These are phyloP conservation scores for Odontarrhena argentea DNA, from an alignment of 345 rosid species.

Conservation along the genomic window DNA sequence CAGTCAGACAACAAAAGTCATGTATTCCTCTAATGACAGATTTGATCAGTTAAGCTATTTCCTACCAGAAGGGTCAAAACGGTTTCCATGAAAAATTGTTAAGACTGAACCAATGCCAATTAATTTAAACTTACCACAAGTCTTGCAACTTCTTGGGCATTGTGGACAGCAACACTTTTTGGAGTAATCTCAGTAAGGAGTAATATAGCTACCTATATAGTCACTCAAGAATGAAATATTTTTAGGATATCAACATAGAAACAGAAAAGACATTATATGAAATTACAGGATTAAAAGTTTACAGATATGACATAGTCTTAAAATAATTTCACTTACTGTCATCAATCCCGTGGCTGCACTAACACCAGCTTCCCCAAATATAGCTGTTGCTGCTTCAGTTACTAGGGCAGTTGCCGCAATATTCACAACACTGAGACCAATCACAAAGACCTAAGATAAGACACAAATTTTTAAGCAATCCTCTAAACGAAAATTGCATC, in stretches of 20 bases:
- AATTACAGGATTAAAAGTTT: constrained; percentile 9
- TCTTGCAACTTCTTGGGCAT: constrained; percentile 93
- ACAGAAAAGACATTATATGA: not conserved
- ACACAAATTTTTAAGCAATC: constrained; percentile 36
- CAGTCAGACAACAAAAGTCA: constrained; percentile 46
- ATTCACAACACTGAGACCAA: constrained; percentile 73
- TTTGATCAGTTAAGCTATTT: constrained; percentile 17
- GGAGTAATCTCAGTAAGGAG: constrained; percentile 99
- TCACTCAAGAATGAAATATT: constrained; percentile 21
- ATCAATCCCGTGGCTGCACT: constrained; percentile 98
- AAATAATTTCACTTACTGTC: constrained; percentile 66
- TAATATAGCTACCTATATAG: constrained; percentile 78
- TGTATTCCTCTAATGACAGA: constrained; percentile 23
- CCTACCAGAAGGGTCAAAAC: constrained; percentile 11
- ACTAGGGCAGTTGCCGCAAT: constrained; percentile 99
- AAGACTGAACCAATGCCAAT: constrained; percentile 13
- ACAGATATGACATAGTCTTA: not conserved
- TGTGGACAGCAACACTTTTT: constrained; percentile 95
- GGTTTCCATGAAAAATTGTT: constrained; percentile 9
- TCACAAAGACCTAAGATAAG: constrained; percentile 47
- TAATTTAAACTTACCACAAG: constrained; percentile 70
- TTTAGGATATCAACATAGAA: constrained; percentile 9
- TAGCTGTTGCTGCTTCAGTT: constrained; percentile 96
- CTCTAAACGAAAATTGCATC: constrained; percentile 27
- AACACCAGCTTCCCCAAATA: constrained; percentile 99